Evolutionary conservation across 139 green algal species (phyloP).

Genomic region (Coccomyxa sp.): DNA sequence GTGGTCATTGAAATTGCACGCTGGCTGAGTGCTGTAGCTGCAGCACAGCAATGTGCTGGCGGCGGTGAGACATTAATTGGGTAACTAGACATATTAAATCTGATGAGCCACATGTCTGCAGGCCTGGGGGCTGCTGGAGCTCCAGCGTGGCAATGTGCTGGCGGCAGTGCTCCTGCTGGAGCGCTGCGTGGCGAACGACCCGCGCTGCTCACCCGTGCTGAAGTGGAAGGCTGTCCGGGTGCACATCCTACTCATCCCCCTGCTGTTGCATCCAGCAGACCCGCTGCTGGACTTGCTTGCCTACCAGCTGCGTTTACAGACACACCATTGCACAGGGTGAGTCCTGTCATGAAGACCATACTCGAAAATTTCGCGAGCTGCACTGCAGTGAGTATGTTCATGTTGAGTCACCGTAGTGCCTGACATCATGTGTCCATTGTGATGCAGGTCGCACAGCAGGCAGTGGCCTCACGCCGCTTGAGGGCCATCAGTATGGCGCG

Average conservation of each 20-base stretch:
- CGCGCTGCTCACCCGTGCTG: conserved; percentile 37
- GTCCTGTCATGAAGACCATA: too few species aligned
- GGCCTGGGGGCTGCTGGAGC: conserved; percentile 77
- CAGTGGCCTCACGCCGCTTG: neutral
- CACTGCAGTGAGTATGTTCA: too few species aligned
- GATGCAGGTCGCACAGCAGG: conserved; percentile 1
- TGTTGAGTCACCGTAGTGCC: too few species aligned
- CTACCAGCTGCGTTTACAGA: too few species aligned
- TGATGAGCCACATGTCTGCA: neutral
- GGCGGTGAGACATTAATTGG: neutral
- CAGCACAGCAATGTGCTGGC: neutral
- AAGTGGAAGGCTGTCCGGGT: conserved; percentile 34
- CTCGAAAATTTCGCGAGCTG: too few species aligned
- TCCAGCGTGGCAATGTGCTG: conserved; percentile 66
- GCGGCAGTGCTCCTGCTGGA: conserved; percentile 65
- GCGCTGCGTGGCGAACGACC: conserved; percentile 35
- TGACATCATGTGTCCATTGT: too few species aligned
- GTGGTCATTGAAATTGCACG: neutral
- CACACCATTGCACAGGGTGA: too few species aligned
- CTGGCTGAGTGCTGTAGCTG: neutral
- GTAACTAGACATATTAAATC: too few species aligned
- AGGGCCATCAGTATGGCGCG: too few species aligned
- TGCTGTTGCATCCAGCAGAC: too few species aligned
- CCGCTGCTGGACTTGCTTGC: too few species aligned
- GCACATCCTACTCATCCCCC: too few species aligned